Evolutionary conservation across 1,139 yeast species (phyloP).

Genomic region (Suhomyces terraborum): DNA sequence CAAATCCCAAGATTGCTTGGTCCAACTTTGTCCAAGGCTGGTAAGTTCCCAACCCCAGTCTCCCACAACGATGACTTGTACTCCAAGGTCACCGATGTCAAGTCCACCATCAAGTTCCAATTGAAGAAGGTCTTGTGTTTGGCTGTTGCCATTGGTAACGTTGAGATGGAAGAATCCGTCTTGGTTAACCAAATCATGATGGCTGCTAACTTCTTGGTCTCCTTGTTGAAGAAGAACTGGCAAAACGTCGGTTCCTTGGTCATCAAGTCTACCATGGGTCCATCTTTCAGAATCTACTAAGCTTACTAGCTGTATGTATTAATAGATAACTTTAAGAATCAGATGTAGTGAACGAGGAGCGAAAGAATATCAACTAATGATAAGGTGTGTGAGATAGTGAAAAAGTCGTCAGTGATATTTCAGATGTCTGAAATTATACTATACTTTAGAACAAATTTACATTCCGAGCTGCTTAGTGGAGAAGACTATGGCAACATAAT

Average conservation of each 20-base stretch:
- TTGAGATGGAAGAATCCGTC: constrained; percentile 95
- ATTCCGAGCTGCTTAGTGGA: no score
- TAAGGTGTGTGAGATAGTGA: no score
- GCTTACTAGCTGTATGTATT: constrained; percentile 19
- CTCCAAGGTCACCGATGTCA: constrained; percentile 94
- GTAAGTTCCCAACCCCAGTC: constrained; percentile 99
- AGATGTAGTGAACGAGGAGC: background rate
- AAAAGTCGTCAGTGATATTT: no score
- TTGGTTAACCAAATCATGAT: constrained; percentile 98
- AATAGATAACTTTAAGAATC: constrained; percentile 5
- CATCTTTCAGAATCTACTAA: constrained; percentile 99
- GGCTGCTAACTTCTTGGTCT: constrained; percentile 99
- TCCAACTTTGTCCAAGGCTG: constrained; percentile 99
- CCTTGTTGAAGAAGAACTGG: constrained; percentile 99
- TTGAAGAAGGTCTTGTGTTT: constrained; percentile 93
- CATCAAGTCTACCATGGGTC: constrained; percentile 99
- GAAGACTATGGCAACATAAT: no score
- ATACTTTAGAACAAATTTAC: no score
- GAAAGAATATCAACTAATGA: no score
- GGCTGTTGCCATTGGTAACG: constrained; percentile 98
- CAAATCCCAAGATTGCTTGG: constrained; percentile 99
- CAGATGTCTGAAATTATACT: no score
- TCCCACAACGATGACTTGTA: constrained; percentile 98
- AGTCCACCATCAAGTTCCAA: constrained; percentile 99
- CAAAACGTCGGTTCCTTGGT: constrained; percentile 99